Evolutionary conservation across 345 rosid genomes (phyloP), one percentile per base, ranked within the genome.

Genomic region (Pugionium cornutum): DNA sequence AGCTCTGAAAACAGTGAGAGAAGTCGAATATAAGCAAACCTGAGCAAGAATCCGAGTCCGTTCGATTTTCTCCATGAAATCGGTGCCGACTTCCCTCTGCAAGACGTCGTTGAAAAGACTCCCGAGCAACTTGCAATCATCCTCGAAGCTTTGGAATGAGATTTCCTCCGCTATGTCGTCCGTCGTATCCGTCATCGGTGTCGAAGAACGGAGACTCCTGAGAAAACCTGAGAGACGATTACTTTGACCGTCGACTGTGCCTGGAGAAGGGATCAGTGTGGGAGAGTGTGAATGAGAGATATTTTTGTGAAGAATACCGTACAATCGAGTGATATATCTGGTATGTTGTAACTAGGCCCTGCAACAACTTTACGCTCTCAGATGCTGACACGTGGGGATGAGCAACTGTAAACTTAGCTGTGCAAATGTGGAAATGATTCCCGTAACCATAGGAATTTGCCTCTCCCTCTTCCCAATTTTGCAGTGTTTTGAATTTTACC

Each of bases 81-180:
- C 27, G 27, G 44, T 27, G 1, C 94, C 96, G 3, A 85, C 90
- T 72, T 94, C 96, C 18, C 90, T 69, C 71, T 83, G 99, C 75
- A 90, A 79, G 31, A 88, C 96, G 46, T 90, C 99, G 75, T 88
- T 80, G 64, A 94, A 74, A 55, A 90, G 86, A 79, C 80, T 94
- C 0, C 96, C 89, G 4, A 94, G 90, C 62, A 94, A 75, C 78
- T 94, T 90, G 69, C 96, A 90, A 50, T 90, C 97, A 55, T 90
- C 99, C 4, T 94, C 99, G 69, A 83, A 94, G 83, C 84, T 85
- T 64, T 90, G 99, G 65, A 90, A 94, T 39, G 97, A 88, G 63
- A 94, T 90, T 63, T 79, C 97, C 79, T 94, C 97, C 0, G 97
- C 91, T 59, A 90, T 88, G 69, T 94, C 99, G 75, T 94, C 97